Evolutionary conservation across 139 green algal genomes (phyloP).

Genomic region (Picochlorum sp.): DNA sequence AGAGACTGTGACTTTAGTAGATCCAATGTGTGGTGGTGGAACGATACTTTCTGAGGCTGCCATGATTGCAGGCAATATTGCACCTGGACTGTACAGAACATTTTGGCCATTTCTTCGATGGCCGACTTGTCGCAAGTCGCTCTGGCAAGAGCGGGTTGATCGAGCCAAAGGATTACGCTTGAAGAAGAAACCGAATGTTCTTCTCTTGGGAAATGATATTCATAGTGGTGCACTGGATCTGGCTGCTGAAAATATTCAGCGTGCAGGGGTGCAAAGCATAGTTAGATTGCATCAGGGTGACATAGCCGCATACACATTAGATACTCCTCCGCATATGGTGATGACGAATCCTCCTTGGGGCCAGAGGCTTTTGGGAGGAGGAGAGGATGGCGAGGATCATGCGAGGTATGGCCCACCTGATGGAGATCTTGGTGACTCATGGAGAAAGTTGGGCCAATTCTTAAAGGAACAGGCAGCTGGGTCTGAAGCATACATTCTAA

Average conservation of each 20-base stretch:
- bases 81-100: conserved; percentile 60
- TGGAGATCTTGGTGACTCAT: conserved; percentile 31
- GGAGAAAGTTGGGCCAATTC: conserved; percentile 48
- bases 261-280: conserved; percentile 29
- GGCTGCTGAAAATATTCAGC: conserved; percentile 24
- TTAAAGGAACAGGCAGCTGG: conserved; percentile 34
- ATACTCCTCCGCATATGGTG: conserved; percentile 44
- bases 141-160: conserved; percentile 30
- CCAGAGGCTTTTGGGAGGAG: conserved; percentile 32
- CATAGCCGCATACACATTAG: conserved; percentile 34
- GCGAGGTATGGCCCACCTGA: neutral
- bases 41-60: conserved; percentile 86
- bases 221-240: conserved; percentile 48
- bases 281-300: conserved; percentile 35
- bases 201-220: conserved; percentile 59
- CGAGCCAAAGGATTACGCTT: conserved; percentile 8
- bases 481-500: conserved; percentile 45
- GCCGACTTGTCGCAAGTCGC: conserved; percentile 37
- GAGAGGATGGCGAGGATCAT: neutral
- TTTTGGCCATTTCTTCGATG: conserved; percentile 63
- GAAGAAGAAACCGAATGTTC: neutral
- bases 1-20: conserved; percentile 39
- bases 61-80: conserved; percentile 61
- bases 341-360: conserved; percentile 90
- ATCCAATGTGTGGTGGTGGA: conserved; percentile 89